Evolutionary conservation across 306 rosid species (phyloP), one percentile per base, ranked within the genome.

Genomic region (Betula pendula): DNA sequence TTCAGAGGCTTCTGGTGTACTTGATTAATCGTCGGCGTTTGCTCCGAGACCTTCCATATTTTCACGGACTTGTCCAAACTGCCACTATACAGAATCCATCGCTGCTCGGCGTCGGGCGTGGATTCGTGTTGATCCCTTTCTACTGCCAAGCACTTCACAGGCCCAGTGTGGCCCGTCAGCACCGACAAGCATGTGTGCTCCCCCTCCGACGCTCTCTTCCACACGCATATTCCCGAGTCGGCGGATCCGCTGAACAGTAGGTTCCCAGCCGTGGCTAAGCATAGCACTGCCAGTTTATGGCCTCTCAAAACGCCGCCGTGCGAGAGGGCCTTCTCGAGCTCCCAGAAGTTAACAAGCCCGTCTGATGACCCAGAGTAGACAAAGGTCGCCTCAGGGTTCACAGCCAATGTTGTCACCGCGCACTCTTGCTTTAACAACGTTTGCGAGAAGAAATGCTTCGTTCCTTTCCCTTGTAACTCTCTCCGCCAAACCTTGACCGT

Each of bases 11-110:
- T 24, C 2, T 77, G 76, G 0, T 72, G 76, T 13, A 24, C 82
- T 8, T 22, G 71, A 17, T 68, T 35, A 6, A 29, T 0, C 0
- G 67, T 19, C 13, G 72, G 27, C 0, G 75, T 38, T 47, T 38
- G 81, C 68, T 92, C 99, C 7, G 88, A 79, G 11, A 90, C 90
- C 68, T 63, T 89, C 99, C 99, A 95, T 70, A 89, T 87, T 85
- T 95, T 95, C 15, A 95, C 97, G 0, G 98, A 90, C 84, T 92
- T 92, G 62, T 95, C 99, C 96, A 92, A 89, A 76, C 99, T 92
- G 13, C 99, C 99, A 22, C 94, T 92, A 6, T 92, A 95, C 49
- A 92, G 50, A n/a, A 86, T 87, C 97, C 97, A 95, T 7, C 81
- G 59, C 5, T 29, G 48, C 75, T 88, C 92, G 0, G 77, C 79